Conservation (phyloP, 1,139 yeast genomes). For the Magnusiomyces fungicola region DNA sequence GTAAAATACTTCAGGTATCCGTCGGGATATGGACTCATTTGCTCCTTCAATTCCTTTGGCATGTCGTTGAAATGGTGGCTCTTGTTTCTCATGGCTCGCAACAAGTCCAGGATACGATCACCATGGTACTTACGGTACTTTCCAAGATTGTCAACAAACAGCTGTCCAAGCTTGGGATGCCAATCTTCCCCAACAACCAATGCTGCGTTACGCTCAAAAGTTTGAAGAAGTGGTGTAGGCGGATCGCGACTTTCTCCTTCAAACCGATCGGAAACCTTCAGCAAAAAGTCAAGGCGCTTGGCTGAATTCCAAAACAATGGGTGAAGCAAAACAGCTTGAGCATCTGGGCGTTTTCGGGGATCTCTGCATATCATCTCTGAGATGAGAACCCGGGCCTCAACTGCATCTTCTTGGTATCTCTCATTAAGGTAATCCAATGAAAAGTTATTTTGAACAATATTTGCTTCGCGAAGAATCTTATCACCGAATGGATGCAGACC, state of each 20-base stretch:
- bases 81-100: conserved; percentile 86
- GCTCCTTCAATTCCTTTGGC: conserved; percentile 47
- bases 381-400: conserved; percentile 69
- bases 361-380: conserved; percentile 60
- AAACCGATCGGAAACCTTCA: conserved; percentile 84
- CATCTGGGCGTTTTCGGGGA: conserved; percentile 70
- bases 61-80: conserved; percentile 89
- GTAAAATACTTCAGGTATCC: conserved; percentile 78
- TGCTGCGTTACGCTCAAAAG: conserved; percentile 51
- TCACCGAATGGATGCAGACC: conserved; percentile 97
- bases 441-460: conserved; percentile 70
- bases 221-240: conserved; percentile 56
- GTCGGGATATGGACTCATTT: conserved; percentile 75
- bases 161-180: conserved; percentile 63
- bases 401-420: conserved; percentile 33
- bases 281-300: conserved; percentile 70
- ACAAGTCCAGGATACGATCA: conserved; percentile 69
- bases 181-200: conserved; percentile 62
- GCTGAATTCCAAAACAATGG: conserved; percentile 83
- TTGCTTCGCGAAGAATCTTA: conserved; percentile 76
- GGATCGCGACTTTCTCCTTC: conserved; percentile 87
- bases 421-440: conserved; percentile 42
- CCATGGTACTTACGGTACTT: conserved; percentile 84
- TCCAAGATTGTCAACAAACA: conserved; percentile 75
- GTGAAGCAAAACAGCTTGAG: conserved; percentile 60